Base-by-base conservation (phyloP, 352 stramenopile genomes). In the Saprolegnia parasitica region DNA sequence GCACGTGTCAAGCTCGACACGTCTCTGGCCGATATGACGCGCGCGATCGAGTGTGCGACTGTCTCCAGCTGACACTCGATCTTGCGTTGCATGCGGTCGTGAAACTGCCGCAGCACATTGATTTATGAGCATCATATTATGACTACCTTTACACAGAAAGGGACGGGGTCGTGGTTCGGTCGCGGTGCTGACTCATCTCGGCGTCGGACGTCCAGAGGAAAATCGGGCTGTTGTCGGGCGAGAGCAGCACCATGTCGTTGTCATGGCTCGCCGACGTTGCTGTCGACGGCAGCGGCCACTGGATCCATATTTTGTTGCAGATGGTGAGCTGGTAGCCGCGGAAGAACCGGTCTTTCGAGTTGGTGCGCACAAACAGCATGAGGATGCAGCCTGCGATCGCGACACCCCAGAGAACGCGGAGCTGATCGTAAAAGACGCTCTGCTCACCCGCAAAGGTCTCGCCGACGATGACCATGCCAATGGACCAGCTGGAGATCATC, bases 311-410 rank as follows among this genome's bases (percentile, higher is more conserved):
- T 18, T 39, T 60, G 15, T 37, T 40, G 9, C 20, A 58, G 23
- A 55, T 18, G 15, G 29, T 61, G 50, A 60, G 42, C 29, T 71
- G 65, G 52, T 71, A 71, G 15, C 65, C 65, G 21, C 24, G 26
- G 45, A 58, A 65, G 23, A 71, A 71, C 23, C 65, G 54, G 26
- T 71, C 65, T 40, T 54, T 71, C 4, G 65, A 67, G 57, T 71
- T 71, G 20, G 65, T 71, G 16, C 65, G 54, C 8, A 71, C 65
- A 56, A 71, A 71, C 3, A 71, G 8, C 55, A 71, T 65, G 24
- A 67, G 15, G n/a, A 67, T 11, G 35, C 21, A 56, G 57, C 65
- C 52, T 15, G n/a, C 21, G 55, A 67, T 16, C 2, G 21, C 49
- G 2, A 61, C n/a, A 37, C 35, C 49, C 5, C 13, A 24, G 15